Evolutionary conservation across 106 monocot species (phyloP), one percentile per base, ranked within the genome.

Genomic region (Apostasia shenzhenica): DNA sequence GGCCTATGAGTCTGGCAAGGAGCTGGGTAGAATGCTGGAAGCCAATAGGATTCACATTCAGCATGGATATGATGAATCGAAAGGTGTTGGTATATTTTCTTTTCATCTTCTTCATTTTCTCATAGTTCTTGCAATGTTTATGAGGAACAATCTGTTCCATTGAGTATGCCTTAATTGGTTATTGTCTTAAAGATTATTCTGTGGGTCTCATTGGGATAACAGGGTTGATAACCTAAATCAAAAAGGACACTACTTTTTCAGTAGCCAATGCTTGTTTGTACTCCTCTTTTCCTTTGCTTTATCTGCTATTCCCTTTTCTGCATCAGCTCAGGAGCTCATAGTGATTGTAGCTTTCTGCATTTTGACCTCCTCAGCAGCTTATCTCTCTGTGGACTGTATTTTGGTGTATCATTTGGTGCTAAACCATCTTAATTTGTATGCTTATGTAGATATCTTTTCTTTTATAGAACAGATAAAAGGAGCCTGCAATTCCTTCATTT

Each of bases 1-100:
- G 71, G 99, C 88, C n/a, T 88, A 80, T 64, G 78, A 90, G 70
- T 85, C 87, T 48, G 99, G 99, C 44, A 93, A 90, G 67, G 99
- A 99, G 67, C 76, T 99, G 39, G 74, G 82, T 2, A 76, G 78
- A 45, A 93, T 99, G 90, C 93, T 99, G 6, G 99, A 93, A 83
- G 90, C 80, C 40, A 77, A 54, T 63, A 72, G 66, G 66, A 56
- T 72, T 65, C 55, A 74, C 46, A 70, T 78, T 49, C 74, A 69
- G 1, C 67, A 76, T 49, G 71, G 70, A 6, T 37, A 85, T 55
- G 85, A 81, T 4, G 87, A 93, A 44, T 70, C 67, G 48, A 99
- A 99, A 88, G 90, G 94, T 88, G 94, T 88, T 53, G 41, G 11
- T 76, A 75, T 56, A 64, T 82, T 71, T 66, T 47, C 56, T 2